Conservation (phyloP, 225 moss, liverwort and hornwort species). For the Pseudisothecium myosuroides region DNA sequence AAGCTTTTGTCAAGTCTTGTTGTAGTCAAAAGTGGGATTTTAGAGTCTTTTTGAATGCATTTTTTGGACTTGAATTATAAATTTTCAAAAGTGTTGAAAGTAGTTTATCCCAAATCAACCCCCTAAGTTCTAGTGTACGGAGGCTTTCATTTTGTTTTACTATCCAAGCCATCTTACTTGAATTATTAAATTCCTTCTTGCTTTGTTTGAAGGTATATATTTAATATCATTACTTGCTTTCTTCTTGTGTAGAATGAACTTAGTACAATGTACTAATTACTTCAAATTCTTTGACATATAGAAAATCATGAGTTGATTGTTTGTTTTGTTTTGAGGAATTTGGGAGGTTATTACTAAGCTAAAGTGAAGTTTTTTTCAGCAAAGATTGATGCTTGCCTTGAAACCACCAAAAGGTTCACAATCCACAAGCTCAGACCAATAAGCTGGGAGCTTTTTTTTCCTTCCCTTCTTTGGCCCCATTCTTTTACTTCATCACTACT, state of each 20-base stretch:
- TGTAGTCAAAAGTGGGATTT: background rate
- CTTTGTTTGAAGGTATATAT: background rate
- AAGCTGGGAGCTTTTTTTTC: background rate
- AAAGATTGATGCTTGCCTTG: background rate
- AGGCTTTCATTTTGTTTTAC: background rate
- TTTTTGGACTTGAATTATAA: background rate
- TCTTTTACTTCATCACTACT: background rate
- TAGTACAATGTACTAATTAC: background rate
- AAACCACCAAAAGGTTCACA: conserved; percentile 4
- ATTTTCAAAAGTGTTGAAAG: background rate
- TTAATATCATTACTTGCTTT: background rate
- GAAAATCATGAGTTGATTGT: background rate
- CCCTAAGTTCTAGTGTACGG: too few species aligned
- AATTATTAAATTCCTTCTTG: background rate
- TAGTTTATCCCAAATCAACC: rapidly evolving
- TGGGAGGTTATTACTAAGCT: rapidly evolving
- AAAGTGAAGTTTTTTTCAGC: background rate
- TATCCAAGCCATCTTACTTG: background rate
- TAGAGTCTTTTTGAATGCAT: background rate
- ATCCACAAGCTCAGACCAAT: background rate
- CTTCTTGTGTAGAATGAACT: too few species aligned
- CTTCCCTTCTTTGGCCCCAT: background rate
- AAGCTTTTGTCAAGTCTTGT: too few species aligned
- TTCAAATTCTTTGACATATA: background rate
- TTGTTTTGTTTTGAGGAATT: background rate